These are phyloP conservation scores for Globisporangium orthogonon DNA, from an alignment of 352 stramenopile genomes.

Conservation along the genomic window DNA sequence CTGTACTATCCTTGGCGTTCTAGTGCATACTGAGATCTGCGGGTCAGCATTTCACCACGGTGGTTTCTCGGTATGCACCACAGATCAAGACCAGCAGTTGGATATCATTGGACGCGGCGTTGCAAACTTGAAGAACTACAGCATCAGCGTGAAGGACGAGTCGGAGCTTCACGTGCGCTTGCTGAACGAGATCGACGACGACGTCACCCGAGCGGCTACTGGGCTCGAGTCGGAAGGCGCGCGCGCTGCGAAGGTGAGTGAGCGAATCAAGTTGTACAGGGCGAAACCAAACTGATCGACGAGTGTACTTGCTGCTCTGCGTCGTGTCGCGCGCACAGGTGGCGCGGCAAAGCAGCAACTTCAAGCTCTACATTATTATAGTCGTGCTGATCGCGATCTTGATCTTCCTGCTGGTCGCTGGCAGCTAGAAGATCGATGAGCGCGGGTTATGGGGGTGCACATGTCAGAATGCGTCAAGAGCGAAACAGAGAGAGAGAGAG, in stretches of 20 bases:
- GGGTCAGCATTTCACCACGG: neutral
- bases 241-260: conserved; percentile 54
- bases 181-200: conserved; percentile 85
- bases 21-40: neutral
- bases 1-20: neutral
- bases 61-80: neutral
- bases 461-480: neutral
- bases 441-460: neutral
- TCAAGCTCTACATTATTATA: conserved; percentile 91
- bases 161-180: conserved; percentile 86
- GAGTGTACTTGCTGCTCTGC: neutral
- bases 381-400: conserved; percentile 82
- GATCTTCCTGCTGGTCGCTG: conserved; percentile 82
- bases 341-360: conserved; percentile 92
- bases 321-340: conserved; percentile 33
- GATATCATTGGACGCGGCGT: conserved; percentile 79
- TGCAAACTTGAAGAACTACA: conserved; percentile 83
- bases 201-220: conserved; percentile 76
- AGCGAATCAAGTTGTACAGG: too few relatives aligned
- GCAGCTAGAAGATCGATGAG: conserved; percentile 23
- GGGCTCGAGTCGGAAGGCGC: conserved; percentile 82
- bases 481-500: neutral
- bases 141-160: conserved; percentile 84
- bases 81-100: conserved; percentile 84
- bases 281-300: too few relatives aligned